phyloP scores from a whole-genome alignment of 306 rosid species.

The Pyrus communis region DNA sequence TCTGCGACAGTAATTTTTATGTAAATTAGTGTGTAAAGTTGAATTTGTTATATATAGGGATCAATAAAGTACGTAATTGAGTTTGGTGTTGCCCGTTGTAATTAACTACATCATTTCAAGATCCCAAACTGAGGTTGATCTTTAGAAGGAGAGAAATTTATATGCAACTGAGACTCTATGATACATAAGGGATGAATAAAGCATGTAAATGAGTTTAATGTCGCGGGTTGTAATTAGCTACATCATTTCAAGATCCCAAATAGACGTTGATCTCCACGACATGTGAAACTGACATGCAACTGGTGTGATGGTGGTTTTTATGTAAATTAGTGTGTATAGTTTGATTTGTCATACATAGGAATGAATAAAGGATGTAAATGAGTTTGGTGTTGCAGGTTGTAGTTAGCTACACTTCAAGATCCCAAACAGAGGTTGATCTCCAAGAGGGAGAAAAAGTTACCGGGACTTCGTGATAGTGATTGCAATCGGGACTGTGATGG shows the following conservation, averaged over 20 bases:
- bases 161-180: background rate
- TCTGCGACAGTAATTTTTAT: background rate
- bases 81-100: background rate
- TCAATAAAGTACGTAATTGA: slow-evolving; percentile 1
- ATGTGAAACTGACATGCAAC: background rate
- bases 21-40: background rate
- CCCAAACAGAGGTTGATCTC: background rate
- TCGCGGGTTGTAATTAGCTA: background rate
- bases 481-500: background rate
- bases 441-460: too few species aligned
- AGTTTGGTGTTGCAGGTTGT: background rate
- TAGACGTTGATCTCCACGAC: background rate
- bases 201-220: slow-evolving; percentile 6
- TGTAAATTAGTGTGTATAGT: background rate
- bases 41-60: background rate
- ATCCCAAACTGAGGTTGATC: background rate
- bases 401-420: background rate
- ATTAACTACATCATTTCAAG: background rate
- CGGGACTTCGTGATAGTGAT: background rate
- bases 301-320: background rate
- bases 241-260: background rate
- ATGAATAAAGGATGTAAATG: background rate
- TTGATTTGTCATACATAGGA: background rate
- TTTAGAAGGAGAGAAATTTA: background rate
- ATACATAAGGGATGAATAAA: background rate